A percentile compares a stretch with the other conserved stretches of the same genome.
Evolutionary conservation across 2,329 filamentous ascomycete species (phyloP).

Genomic region (Fusarium luffae): DNA sequence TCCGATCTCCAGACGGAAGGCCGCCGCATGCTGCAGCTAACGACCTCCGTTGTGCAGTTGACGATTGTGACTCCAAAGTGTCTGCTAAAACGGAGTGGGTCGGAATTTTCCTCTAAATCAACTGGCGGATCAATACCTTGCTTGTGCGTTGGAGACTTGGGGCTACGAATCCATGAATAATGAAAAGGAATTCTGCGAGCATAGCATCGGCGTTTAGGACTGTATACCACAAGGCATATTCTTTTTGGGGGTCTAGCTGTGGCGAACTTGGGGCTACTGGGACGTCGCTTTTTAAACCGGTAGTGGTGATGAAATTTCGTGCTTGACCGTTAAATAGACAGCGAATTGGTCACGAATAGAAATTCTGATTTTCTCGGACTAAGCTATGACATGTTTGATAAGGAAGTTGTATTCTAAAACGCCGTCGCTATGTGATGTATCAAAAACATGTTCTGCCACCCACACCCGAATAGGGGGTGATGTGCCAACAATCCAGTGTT

Average conservation of each 20-base stretch:
- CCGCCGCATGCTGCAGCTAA: slow-evolving; percentile 34
- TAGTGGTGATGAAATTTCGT: slow-evolving; percentile 5
- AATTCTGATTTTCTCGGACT: background rate
- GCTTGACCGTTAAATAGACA: background rate
- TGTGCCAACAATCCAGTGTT: slow-evolving; percentile 6
- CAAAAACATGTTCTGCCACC: slow-evolving; percentile 19
- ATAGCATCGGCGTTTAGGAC: slow-evolving; percentile 38
- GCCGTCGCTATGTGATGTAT: slow-evolving; percentile 31
- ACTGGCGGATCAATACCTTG: slow-evolving; percentile 40
- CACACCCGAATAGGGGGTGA: background rate
- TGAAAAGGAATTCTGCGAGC: slow-evolving; percentile 19
- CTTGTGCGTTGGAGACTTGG: slow-evolving; percentile 1
- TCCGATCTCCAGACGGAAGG: slow-evolving; percentile 50
- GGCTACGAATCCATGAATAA: slow-evolving; percentile 34
- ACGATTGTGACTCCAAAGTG: slow-evolving; percentile 66
- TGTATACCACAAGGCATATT: slow-evolving; percentile 10
- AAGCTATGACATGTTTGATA: background rate
- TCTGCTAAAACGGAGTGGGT: slow-evolving; percentile 68
- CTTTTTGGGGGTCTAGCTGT: background rate
- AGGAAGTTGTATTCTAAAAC: slow-evolving; percentile 24
- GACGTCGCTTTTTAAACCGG: background rate
- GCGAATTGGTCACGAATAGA: background rate
- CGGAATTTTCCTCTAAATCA: slow-evolving; percentile 66
- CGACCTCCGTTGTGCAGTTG: slow-evolving; percentile 66
- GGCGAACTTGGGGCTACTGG: background rate